These are phyloP conservation scores for Mycena metata DNA, from an alignment of 768 basidiomycete species.

Conservation along the genomic window DNA sequence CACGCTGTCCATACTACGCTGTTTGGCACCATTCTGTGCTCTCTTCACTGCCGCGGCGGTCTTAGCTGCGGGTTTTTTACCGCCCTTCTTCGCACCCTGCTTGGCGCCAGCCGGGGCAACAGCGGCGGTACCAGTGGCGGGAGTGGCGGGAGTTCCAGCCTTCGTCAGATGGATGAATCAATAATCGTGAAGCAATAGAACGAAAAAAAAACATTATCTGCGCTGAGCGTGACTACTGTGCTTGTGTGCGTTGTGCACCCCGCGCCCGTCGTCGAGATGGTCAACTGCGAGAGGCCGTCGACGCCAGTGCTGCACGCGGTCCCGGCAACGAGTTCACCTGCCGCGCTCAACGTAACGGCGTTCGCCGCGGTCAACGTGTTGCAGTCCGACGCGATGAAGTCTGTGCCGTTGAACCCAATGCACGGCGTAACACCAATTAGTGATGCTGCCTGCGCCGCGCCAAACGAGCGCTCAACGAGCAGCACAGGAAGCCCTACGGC, in stretches of 20 bases:
- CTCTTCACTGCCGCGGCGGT: too few relatives aligned
- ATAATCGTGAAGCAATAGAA: too few relatives aligned
- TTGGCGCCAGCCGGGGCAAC: too few relatives aligned
- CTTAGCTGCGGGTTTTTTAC: too few relatives aligned
- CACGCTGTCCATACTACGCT: too few relatives aligned
- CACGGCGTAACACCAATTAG: conserved; percentile 9
- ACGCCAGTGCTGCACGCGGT: conserved; percentile 18
- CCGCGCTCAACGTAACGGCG: conserved; percentile 1
- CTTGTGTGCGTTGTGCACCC: conserved; percentile 5
- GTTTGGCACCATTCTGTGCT: too few relatives aligned
- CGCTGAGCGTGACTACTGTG: background rate
- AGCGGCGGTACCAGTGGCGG: too few relatives aligned
- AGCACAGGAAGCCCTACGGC: conserved; percentile 11
- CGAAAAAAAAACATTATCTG: too few relatives aligned
- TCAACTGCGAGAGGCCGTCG: conserved; percentile 9
- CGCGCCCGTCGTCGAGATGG: background rate
- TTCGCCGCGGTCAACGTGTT: background rate
- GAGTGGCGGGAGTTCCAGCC: too few relatives aligned
- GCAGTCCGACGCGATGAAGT: conserved; percentile 12
- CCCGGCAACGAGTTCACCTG: conserved; percentile 11
- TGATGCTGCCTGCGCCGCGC: conserved; percentile 4
- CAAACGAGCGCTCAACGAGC: conserved; percentile 12
- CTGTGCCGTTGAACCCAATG: conserved; percentile 15
- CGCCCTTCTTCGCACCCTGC: too few relatives aligned
- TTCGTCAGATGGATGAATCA: too few relatives aligned